Base-by-base conservation (phyloP, 1,139 yeast species). In the Citeromyces hawaiiensis region DNA sequence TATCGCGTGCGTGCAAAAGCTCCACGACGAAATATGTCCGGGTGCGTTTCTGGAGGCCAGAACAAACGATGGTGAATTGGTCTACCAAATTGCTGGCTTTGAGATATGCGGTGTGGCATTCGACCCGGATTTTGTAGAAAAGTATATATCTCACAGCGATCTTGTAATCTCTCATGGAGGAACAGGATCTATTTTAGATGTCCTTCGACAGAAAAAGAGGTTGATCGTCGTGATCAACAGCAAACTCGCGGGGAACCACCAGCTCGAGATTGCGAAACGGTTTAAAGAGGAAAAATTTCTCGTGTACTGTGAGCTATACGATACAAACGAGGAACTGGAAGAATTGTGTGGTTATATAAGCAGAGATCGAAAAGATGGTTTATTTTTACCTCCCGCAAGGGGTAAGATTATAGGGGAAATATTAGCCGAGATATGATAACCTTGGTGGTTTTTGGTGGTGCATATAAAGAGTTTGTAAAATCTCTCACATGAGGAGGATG, bases 151-250 rank as follows among this genome's bases (percentile, higher is more conserved):
- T 0, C 36, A 52, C 3, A 60, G 71, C 1, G 76, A 76, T 41
- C 50, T 83, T 36, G 82, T 88, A 6, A 68, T 91, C 10, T 78
- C 95, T 1, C 97, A 91, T 55, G 96, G 95, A 0, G 97, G 93
- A 2, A 85, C 97, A 0, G 98, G 98, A 2, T 83, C 96, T 0
- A 83, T 91, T 8, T 57, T 91, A 16, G 98, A 91, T 51, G 70
- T 83, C 0, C 58, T 86, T 32, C 64, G 88, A 17, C 55, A 64
- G 27, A 44, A 60, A 3, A 76, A 72, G 51, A 73, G 70, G 15
- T 60, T 88, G 41, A 61, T 88, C 2, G 91, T 81, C 4, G 80
- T 86, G 27, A 72, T 77, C 8, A 91, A 91, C 56, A 67, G 70
- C 10, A 47, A 55, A 4, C 65, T 91, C 16, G 81, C 85, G 88